Evolutionary conservation across 192 early-diverging fungal genomes (phyloP), one percentile per base, ranked within the genome.

Genomic region (Obelidium mucronatum): DNA sequence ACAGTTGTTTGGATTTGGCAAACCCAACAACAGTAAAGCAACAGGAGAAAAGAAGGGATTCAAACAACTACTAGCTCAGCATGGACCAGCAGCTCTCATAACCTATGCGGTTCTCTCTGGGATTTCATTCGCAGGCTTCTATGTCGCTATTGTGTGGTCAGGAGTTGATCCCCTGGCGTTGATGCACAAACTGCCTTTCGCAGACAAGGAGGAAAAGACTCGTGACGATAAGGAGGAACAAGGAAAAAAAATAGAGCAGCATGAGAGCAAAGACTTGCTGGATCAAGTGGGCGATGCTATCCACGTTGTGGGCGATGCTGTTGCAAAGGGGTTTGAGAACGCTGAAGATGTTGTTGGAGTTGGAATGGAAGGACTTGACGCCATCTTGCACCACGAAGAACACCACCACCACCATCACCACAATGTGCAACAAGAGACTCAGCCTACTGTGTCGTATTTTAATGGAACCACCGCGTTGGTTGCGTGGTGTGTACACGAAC

Each of bases 71-170:
- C 17, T 78, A n/a, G 67, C 76, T 52, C 44, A 73, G 26, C 76
- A 82, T 28, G 81, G 81, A 3, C 78, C 78, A 0, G 69, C 70
- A 28, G 77, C 81, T 22, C 44, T 80, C 26, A 30, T 80, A 15
- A 80, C 81, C 42, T 82, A 82, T 73, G 44, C 48, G 33, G 51
- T 37, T 22, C 71, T 82, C 28, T 63, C 74, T 2, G 26, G 33
- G 17, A 71, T 82, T 17, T 80, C 78, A 26, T 79, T 62, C 30
- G 40, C 74, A 0, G 34, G 37, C 68, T 82, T 80, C 68, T 79
- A 74, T 24, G 30, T 63, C 28, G 75, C 66, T 55, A 68, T 79
- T 30, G 42, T 52, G 22, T 11, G 42, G 6, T 52, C 42, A 6
- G 67, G 67, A 19, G 11, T 69, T 8, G 36, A 52, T 30, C 42